Evolutionary conservation across 257 asterid species (phyloP), one percentile per base, ranked within the genome.

Genomic region (Solanum clarkiae): DNA sequence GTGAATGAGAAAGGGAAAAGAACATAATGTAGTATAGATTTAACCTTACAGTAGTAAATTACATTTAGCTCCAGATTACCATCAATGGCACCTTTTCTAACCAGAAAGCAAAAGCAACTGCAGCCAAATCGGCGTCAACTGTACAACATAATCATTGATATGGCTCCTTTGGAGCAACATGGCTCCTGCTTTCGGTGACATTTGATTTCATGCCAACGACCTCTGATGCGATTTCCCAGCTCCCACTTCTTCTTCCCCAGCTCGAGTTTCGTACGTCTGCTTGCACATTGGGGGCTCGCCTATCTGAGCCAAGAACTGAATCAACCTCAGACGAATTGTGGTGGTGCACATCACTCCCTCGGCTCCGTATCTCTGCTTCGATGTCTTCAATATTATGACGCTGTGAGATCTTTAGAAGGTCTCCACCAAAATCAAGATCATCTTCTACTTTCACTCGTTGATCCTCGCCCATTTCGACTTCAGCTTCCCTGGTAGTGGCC

Each of bases 341-440:
- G 70, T 90, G 96, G 54, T 92, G 93, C 82, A 84, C 97, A 53
- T 95, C 98, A 53, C 95, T 92, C 82, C 97, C 98, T 89, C 98
- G 93, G 87, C 98, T 93, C 36, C 97, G 96, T 57, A 95, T 90
- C 86, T 94, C 98, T 26, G 98, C 94, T 87, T 97, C 99, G 5
- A 97, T 94, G 81, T 97, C 99, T 86, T 93, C 98, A 44, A 97
- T 92, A 81, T 93, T 92, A 85, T 92, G 99, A 44, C 99, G 99
- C 86, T 94, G 99, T 4, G 99, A 97, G 88, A 95, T 94, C 87
- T 95, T 94, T 87, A 95, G 82, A 65, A 95, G 97, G 91, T 97
- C 99, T 36, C 98, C 99, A 80, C 98, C 99, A 26, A 95, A 87
- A 89, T 93, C 98, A 82, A 93, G 86, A 90, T 94, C 98, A 54